Base-by-base conservation (phyloP, 331 rosid genomes). In the Prunus yedoensis region DNA sequence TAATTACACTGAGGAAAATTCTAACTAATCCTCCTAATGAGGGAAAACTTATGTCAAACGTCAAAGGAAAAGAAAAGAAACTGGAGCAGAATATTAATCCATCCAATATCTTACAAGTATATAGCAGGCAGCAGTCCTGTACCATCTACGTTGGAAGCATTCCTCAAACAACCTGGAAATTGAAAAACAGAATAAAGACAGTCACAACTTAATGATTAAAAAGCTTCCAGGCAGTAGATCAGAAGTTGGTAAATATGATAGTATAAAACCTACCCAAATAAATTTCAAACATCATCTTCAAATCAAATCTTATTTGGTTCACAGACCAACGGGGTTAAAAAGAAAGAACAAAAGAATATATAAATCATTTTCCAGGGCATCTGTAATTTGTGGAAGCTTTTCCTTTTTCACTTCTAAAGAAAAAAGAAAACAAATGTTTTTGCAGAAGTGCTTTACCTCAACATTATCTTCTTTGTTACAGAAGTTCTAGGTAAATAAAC, bases 121-220 rank as follows among this genome's bases (percentile, higher is more conserved):
- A 84, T 90, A 94, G 78, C 99, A 92, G 77, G 99, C 99, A 68
- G 92, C 99, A 77, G 99, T 92, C 28, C 97, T 91, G 74, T 89
- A 94, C 97, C 99, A 94, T 88, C 99, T 92, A 56, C 90, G 91
- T 80, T 94, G 97, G 87, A 94, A 92, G 87, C 99, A 94, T 83
- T 94, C 99, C 89, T 94, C 99, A 78, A 94, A 94, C 88, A 94
- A 83, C 88, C 99, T 94, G 83, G 63, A 74, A 50, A 65, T 45
- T 74, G 67, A 21, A 60, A 78, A n/a, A 49, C 70, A 43, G 68
- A n/a, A 43, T 13, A 23, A 66, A 49, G 71, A 18, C 9, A 21
- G 46, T 12, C 10, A 65, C 56, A 43, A 14, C 54, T 46, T 27
- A 28, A 41, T 49, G 20, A 16, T 56, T 52, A 70, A 20, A 17